A percentile compares a stretch with the other conserved stretches of the same genome.
phyloP scores from a whole-genome alignment of 805 yeast genomes.

The Pichia pseudocactophila region DNA sequence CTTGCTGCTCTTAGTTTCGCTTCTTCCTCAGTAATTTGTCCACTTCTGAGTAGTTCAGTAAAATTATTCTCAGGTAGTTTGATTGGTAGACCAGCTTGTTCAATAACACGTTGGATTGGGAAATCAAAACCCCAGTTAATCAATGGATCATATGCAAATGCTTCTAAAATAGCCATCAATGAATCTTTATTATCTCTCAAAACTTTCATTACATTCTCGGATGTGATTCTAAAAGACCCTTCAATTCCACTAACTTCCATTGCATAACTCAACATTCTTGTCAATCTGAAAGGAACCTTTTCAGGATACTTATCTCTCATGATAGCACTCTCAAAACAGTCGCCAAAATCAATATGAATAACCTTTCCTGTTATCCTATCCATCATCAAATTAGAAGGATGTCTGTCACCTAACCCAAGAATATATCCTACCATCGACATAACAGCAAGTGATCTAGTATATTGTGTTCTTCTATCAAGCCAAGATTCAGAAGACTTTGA shows the following conservation, averaged over 20 bases:
- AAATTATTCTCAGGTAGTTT: slow-evolving; percentile 59
- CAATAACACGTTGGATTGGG: slow-evolving; percentile 71
- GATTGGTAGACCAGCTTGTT: slow-evolving; percentile 50
- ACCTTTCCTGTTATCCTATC: slow-evolving; percentile 93
- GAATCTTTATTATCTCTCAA: slow-evolving; percentile 92
- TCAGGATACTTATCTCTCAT: slow-evolving; percentile 96
- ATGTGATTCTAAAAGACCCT: slow-evolving; percentile 92
- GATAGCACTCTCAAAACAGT: slow-evolving; percentile 97
- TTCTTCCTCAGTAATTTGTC: slow-evolving; percentile 69
- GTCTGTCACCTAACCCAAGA: slow-evolving; percentile 94
- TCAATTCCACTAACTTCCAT: slow-evolving; percentile 99
- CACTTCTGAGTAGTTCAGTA: slow-evolving; percentile 60
- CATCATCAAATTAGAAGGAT: slow-evolving; percentile 94
- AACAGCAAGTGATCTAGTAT: slow-evolving; percentile 90
- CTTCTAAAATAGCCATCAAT: slow-evolving; percentile 94
- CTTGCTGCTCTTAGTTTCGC: slow-evolving; percentile 62
- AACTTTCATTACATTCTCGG: slow-evolving; percentile 96
- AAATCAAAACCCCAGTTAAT: slow-evolving; percentile 98
- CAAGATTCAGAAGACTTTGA: slow-evolving; percentile 95
- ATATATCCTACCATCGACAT: slow-evolving; percentile 99
- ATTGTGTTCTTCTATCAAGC: slow-evolving; percentile 94
- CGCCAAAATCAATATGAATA: slow-evolving; percentile 96
- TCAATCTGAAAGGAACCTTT: slow-evolving; percentile 92
- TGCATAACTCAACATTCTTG: slow-evolving; percentile 94
- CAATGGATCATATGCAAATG: slow-evolving; percentile 96